Conservation (phyloP, 2,329 filamentous ascomycete species). For the Cordyceps cateniannulata region DNA sequence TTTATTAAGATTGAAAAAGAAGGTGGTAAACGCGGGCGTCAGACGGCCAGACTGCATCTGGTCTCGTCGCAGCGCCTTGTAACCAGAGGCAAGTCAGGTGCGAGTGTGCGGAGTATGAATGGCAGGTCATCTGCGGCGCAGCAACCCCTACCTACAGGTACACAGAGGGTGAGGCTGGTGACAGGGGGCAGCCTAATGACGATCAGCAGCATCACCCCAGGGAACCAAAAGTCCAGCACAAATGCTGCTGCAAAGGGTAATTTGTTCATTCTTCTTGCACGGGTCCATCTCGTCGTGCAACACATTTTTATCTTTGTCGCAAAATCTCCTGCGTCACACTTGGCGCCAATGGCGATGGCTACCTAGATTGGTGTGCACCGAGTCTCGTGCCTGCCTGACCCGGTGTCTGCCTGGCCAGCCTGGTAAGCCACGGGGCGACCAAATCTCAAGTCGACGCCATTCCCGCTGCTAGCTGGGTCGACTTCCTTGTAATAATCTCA, state of each 20-base stretch:
- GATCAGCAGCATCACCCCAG: background rate
- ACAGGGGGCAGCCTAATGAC: background rate
- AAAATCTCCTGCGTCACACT: background rate
- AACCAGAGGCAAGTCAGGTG: conserved; percentile 1
- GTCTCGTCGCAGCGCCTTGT: background rate
- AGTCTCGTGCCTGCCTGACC: background rate
- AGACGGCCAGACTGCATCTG: background rate
- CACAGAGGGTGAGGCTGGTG: background rate
- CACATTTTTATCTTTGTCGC: background rate
- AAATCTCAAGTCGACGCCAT: too few species aligned
- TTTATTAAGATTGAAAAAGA: background rate
- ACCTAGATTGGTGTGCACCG: background rate
- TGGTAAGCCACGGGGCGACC: too few species aligned
- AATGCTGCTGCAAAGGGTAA: background rate
- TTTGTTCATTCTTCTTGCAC: background rate
- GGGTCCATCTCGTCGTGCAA: background rate
- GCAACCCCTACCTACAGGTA: background rate
- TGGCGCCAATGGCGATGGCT: background rate
- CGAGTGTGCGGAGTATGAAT: background rate
- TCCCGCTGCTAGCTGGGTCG: too few species aligned
- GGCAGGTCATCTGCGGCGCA: conserved; percentile 10
- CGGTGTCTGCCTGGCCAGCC: too few species aligned
- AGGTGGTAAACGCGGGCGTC: background rate
- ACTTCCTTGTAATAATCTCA: too few species aligned
- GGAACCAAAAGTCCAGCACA: background rate